A percentile compares a stretch with the other conserved stretches of the same genome.
These are phyloP conservation scores for Sarcodon aspratus DNA, from an alignment of 768 basidiomycete genomes.

Conservation along the genomic window DNA sequence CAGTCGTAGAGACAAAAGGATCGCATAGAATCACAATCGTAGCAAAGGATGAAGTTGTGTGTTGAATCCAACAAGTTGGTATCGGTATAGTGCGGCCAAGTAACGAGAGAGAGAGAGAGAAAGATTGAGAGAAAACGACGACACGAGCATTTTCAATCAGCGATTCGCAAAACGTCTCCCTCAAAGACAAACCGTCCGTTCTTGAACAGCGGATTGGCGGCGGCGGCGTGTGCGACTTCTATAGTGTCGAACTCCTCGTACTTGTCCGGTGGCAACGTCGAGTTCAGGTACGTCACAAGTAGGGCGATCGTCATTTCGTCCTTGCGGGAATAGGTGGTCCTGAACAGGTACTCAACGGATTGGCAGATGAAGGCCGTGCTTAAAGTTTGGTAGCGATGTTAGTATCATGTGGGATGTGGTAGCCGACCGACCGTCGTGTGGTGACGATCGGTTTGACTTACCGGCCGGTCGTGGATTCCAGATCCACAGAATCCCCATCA, in stretches of 20 bases:
- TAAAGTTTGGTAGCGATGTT: not conserved
- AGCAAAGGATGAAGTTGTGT: too few species aligned
- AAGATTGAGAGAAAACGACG: too few species aligned
- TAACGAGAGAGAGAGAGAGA: too few species aligned
- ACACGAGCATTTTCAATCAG: too few species aligned
- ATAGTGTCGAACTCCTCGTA: conserved; percentile 74
- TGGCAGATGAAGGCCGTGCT: conserved; percentile 50
- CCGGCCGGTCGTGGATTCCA: conserved; percentile 52
- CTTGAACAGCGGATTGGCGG: conserved; percentile 13
- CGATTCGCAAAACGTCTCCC: conserved; percentile 18
- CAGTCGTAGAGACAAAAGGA: too few species aligned
- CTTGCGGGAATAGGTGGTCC: conserved; percentile 49
- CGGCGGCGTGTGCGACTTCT: conserved; percentile 38
- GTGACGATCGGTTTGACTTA: conserved; percentile 20
- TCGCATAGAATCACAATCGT: too few species aligned
- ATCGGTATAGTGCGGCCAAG: too few species aligned
- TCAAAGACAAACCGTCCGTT: conserved; percentile 18
- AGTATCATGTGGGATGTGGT: not conserved
- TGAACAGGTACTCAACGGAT: conserved; percentile 54
- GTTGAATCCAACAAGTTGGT: too few species aligned
- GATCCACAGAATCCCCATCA: conserved; percentile 27
- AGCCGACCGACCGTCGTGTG: conserved; percentile 1
- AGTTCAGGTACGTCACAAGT: conserved; percentile 61
- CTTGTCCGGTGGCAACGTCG: conserved; percentile 67
- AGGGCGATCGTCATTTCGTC: conserved; percentile 66